These are phyloP conservation scores for Elongisporangium undulatum DNA, from an alignment of 352 stramenopile genomes.

Conservation along the genomic window DNA sequence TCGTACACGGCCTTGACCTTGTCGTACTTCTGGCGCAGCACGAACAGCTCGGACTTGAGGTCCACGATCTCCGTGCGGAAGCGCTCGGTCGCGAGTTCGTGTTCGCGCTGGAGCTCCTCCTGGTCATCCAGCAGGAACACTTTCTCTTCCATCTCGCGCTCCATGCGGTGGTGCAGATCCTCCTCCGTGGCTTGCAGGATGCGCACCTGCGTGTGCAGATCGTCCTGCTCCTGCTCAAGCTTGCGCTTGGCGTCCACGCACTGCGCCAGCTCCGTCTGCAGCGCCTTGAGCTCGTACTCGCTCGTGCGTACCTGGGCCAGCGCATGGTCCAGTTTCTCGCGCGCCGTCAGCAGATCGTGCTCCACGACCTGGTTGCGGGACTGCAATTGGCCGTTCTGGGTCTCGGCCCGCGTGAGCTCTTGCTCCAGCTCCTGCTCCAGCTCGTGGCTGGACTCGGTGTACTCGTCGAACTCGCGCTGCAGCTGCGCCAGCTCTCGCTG, in stretches of 20 bases:
- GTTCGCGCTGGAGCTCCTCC: slow-evolving; percentile 75
- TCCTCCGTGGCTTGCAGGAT: slow-evolving; percentile 75
- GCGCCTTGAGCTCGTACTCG: slow-evolving; percentile 40
- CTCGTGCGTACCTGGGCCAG: slow-evolving; percentile 46
- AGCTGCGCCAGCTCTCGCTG: slow-evolving; percentile 58
- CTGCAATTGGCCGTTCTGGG: slow-evolving; percentile 32
- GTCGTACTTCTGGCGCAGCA: slow-evolving; percentile 64
- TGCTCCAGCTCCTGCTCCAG: slow-evolving; percentile 75
- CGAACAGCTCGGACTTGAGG: slow-evolving; percentile 80
- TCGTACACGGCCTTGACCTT: slow-evolving; percentile 15
- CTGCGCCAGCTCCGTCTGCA: slow-evolving; percentile 37
- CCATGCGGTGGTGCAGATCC: slow-evolving; percentile 77
- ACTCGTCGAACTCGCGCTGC: slow-evolving; percentile 79
- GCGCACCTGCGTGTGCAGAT: slow-evolving; percentile 75
- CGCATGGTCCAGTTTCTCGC: slow-evolving; percentile 48
- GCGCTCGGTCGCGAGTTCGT: slow-evolving; percentile 72
- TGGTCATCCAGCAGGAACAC: slow-evolving; percentile 82
- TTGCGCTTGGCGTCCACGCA: slow-evolving; percentile 33
- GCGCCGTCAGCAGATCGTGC: slow-evolving; percentile 36
- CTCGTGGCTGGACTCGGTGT: slow-evolving; percentile 79
- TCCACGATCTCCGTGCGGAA: slow-evolving; percentile 84
- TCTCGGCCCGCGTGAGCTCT: slow-evolving; percentile 63
- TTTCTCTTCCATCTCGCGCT: slow-evolving; percentile 85
- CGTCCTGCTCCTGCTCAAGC: slow-evolving; percentile 74
- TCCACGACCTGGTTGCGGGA: slow-evolving; percentile 52